These are phyloP conservation scores for Comarum palustre DNA, from an alignment of 306 rosid genomes.

Conservation along the genomic window DNA sequence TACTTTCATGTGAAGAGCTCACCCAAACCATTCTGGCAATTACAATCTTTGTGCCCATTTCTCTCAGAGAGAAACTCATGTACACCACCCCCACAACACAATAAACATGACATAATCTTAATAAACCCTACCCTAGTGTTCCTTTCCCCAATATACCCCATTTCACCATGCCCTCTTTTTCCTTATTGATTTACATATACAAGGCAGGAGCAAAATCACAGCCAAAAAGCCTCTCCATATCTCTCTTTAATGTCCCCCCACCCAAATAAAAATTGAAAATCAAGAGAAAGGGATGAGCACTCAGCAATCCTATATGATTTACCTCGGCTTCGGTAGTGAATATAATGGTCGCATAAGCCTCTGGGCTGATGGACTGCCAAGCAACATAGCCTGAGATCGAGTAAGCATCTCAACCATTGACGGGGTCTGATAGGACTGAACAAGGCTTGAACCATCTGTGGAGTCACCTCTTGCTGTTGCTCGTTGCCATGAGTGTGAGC, in stretches of 20 bases:
- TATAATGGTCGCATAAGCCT: slow-evolving; percentile 74
- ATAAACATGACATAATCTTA: slow-evolving; percentile 46
- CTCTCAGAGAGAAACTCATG: slow-evolving; percentile 49
- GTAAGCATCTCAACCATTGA: slow-evolving; percentile 95
- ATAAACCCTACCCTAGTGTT: slow-evolving; percentile 46
- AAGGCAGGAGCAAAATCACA: slow-evolving; percentile 60
- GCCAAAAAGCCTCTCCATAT: slow-evolving; percentile 40
- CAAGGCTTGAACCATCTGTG: slow-evolving; percentile 79
- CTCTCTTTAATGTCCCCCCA: slow-evolving; percentile 41
- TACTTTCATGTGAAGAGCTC: slow-evolving; percentile 45
- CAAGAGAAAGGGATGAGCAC: slow-evolving; percentile 32
- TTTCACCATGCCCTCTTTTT: slow-evolving; percentile 44
- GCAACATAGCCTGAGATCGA: slow-evolving; percentile 78
- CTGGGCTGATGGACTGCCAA: slow-evolving; percentile 81
- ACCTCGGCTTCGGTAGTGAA: slow-evolving; percentile 86
- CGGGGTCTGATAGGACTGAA: slow-evolving; percentile 89
- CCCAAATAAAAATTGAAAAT: slow-evolving; percentile 26
- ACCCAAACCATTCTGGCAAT: slow-evolving; percentile 36
- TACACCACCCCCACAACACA: slow-evolving; percentile 65
- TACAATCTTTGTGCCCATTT: slow-evolving; percentile 54
- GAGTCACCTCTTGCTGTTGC: slow-evolving; percentile 98
- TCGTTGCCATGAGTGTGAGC: slow-evolving; percentile 99
- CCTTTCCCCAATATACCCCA: slow-evolving; percentile 36
- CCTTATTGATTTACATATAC: slow-evolving; percentile 72
- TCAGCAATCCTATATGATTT: slow-evolving; percentile 35